Evolutionary conservation across 148 eudicot genomes (phyloP), one percentile per base, ranked within the genome.

Genomic region (Euryodendron excelsum): DNA sequence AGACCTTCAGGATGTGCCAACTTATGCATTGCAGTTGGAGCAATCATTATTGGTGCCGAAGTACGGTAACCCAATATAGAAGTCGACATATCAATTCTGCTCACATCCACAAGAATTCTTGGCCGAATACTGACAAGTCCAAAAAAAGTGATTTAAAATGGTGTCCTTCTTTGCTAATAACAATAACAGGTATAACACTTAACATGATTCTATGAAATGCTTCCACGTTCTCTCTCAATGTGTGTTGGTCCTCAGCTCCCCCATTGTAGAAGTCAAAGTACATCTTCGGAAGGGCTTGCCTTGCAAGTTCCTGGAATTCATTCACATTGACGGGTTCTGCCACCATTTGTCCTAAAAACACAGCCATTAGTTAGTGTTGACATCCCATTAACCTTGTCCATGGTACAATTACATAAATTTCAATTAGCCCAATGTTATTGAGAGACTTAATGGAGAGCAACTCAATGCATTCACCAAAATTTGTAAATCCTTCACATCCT

Each of bases 211-310:
- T 83, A 27, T 75, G 83, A 83, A 87, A 93, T 55, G 92, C 91
- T 80, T 84, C 84, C 59, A 80, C 73, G 74, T 91, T 93, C 73
- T 90, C 90, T 77, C 73, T 80, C 47, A 90, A 85, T 5, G 94
- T 94, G 78, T 91, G 82, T 72, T 91, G 85, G 75, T 94, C 98
- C 82, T 94, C 96, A 68, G 98, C 96, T 79, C 90, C 94, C 25
- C 89, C 94, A 33, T 84, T 80, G 78, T 77, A 91, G 52, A 80
- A 91, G 79, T 94, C 96, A 73, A 90, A 94, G 80, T 84, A 90
- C 96, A 91, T 90, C 79, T 94, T 91, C 4, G 98, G 96, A 78
- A 91, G 94, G 69, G 82, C 86, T 79, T 72, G 77, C 53, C 80
- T 90, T 63, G 98, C 96, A 76, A 94, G 76, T 81, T 87, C 91